Percentiles rank a stretch among this genome's conserved stretches.
Evolutionary conservation across 2,329 filamentous ascomycete species (phyloP).

Genomic region (Triangularia verruculosa): DNA sequence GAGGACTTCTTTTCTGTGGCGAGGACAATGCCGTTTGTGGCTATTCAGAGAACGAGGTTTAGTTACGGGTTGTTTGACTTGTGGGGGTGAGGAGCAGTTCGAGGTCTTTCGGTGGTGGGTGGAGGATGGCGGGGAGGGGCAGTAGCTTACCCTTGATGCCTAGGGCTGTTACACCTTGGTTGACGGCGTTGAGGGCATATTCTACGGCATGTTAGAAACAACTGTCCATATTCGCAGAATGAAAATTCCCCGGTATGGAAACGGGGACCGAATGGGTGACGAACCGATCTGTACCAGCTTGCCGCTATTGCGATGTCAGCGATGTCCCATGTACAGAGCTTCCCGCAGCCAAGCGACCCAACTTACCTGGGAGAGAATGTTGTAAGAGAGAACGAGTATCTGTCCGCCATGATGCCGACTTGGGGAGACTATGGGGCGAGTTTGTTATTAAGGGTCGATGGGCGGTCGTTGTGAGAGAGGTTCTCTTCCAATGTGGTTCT

Average conservation of each 20-base stretch:
- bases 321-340: conserved; percentile 21
- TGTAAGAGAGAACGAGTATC: conserved; percentile 98
- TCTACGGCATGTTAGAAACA: conserved; percentile 53
- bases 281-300: conserved; percentile 96
- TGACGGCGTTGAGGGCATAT: conserved; percentile 98
- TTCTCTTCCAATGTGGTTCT: not conserved
- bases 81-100: not conserved
- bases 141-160: conserved; percentile 86
- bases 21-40: conserved; percentile 97
- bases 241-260: not conserved
- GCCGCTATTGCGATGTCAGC: conserved; percentile 58
- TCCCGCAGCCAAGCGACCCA: conserved; percentile 11
- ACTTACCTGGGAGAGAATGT: conserved; percentile 98
- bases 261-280: not conserved
- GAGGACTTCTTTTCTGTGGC: conserved; percentile 99
- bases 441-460: not conserved
- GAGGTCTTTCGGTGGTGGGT: not conserved
- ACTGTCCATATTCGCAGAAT: not conserved
- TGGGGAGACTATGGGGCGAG: conserved; percentile 14
- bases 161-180: conserved; percentile 96
- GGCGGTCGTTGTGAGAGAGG: not conserved
- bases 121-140: conserved; percentile 3
- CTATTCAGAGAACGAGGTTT: conserved; percentile 45
- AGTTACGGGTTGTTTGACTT: not conserved
- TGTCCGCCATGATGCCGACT: conserved; percentile 75